These are phyloP conservation scores for Cercospora nicotianae DNA, from an alignment of 2,329 filamentous ascomycete genomes.

Conservation along the genomic window DNA sequence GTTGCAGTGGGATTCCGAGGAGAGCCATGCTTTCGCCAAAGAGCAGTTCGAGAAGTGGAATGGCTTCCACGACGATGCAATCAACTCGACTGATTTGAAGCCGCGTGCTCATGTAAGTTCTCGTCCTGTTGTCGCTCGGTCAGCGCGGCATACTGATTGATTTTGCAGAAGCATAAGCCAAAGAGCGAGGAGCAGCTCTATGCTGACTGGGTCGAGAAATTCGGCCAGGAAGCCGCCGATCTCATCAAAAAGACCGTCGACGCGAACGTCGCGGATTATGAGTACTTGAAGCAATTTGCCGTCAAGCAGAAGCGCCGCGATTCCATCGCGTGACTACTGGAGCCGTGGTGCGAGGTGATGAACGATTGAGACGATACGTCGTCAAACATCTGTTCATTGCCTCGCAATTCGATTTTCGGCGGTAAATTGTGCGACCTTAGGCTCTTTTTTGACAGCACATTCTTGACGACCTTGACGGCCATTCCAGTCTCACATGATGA, in stretches of 20 bases:
- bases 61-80: conserved; percentile 94
- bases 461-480: conserved; percentile 2
- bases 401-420: not conserved
- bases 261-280: conserved; percentile 71
- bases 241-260: conserved; percentile 70
- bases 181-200: conserved; percentile 67
- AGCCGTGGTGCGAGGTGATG: conserved; percentile 11
- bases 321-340: conserved; percentile 14
- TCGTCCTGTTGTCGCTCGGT: not conserved
- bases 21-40: conserved; percentile 67
- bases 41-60: conserved; percentile 93
- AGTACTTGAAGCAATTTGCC: conserved; percentile 78
- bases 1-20: conserved; percentile 79
- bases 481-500: not conserved
- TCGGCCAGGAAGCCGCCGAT: conserved; percentile 68
- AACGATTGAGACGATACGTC: not conserved
- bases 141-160: conserved; percentile 12
- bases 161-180: conserved; percentile 56
- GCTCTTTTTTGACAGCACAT: not conserved
- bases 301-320: conserved; percentile 29
- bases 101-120: conserved; percentile 61
- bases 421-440: not conserved
- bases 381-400: not conserved
- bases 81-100: conserved; percentile 75
- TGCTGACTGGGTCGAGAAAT: conserved; percentile 71